These are phyloP conservation scores for Pittosporum tobira DNA, from an alignment of 129 eudicot genomes.

Conservation along the genomic window DNA sequence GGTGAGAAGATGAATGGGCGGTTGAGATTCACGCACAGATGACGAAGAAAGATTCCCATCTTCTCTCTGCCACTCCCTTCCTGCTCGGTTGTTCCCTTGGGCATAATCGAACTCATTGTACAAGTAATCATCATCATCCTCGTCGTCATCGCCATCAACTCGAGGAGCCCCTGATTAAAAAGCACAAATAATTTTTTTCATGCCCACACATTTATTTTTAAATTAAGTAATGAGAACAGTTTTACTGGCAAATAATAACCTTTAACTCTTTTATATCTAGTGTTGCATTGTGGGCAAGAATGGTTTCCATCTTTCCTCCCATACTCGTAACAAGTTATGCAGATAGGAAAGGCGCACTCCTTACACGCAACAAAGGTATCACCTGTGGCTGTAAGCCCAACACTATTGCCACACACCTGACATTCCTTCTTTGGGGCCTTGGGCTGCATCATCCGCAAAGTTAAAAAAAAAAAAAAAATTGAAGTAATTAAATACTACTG, in stretches of 20 bases:
- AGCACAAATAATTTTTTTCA: not conserved
- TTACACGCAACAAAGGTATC: conserved; percentile 83
- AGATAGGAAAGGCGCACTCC: conserved; percentile 85
- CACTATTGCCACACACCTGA: conserved; percentile 71
- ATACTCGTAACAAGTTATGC: conserved; percentile 80
- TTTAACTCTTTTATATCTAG: conserved; percentile 72
- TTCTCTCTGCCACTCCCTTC: conserved; percentile 73
- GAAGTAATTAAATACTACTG: too few species aligned
- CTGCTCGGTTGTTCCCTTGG: conserved; percentile 50
- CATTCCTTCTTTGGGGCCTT: conserved; percentile 55
- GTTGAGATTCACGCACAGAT: conserved; percentile 70
- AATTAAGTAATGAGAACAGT: too few species aligned
- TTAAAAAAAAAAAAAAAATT: not conserved
- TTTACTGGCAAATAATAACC: conserved; percentile 28
- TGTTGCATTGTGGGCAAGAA: conserved; percentile 84
- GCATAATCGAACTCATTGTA: conserved; percentile 64
- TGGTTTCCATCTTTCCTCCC: conserved; percentile 84
- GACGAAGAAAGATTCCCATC: conserved; percentile 67
- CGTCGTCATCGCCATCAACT: conserved; percentile 84
- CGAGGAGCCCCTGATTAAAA: conserved; percentile 57
- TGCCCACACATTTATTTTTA: conserved; percentile 3
- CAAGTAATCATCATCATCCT: conserved; percentile 72
- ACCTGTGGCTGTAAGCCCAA: conserved; percentile 53
- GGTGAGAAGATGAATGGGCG: conserved; percentile 72
- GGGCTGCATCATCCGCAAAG: conserved; percentile 46